Conservation (phyloP, 305 asterid species). For the Vinca major region DNA sequence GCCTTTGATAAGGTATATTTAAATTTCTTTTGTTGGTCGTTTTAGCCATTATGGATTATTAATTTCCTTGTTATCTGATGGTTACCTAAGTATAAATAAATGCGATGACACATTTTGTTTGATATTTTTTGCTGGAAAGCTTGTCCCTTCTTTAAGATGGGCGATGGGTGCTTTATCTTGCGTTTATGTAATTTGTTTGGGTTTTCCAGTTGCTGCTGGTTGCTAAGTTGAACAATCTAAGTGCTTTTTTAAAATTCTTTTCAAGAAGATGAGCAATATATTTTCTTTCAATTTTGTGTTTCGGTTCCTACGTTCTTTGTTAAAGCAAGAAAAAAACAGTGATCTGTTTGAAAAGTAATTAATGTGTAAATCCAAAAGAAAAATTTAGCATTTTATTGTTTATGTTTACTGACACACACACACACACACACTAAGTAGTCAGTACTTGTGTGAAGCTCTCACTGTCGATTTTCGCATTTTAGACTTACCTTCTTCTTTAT, state of each 20-base stretch:
- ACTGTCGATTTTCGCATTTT: not conserved
- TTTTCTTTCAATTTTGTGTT: not conserved
- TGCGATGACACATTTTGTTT: not conserved
- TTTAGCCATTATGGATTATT: not conserved
- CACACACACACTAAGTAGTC: not conserved
- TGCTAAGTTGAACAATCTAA: not conserved
- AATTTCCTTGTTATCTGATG: not conserved
- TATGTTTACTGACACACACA: not conserved
- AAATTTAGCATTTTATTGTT: not conserved
- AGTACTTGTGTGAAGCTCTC: not conserved
- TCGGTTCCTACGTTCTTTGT: not conserved
- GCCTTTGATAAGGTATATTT: conserved; percentile 62
- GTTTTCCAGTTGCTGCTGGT: not conserved
- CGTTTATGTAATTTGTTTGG: not conserved
- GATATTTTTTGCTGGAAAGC: not conserved
- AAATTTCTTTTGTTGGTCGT: not conserved
- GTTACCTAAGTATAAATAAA: not conserved
- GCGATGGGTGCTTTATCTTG: not conserved
- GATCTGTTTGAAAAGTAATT: not conserved
- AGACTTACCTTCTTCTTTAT: not conserved
- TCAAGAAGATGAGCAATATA: not conserved
- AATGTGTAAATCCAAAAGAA: not conserved
- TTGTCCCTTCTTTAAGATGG: not conserved
- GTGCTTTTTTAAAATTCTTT: not conserved
- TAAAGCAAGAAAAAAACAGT: not conserved